These are phyloP conservation scores for Geoglossum glabrum DNA, from an alignment of 495 filamentous ascomycete genomes.

Conservation along the genomic window DNA sequence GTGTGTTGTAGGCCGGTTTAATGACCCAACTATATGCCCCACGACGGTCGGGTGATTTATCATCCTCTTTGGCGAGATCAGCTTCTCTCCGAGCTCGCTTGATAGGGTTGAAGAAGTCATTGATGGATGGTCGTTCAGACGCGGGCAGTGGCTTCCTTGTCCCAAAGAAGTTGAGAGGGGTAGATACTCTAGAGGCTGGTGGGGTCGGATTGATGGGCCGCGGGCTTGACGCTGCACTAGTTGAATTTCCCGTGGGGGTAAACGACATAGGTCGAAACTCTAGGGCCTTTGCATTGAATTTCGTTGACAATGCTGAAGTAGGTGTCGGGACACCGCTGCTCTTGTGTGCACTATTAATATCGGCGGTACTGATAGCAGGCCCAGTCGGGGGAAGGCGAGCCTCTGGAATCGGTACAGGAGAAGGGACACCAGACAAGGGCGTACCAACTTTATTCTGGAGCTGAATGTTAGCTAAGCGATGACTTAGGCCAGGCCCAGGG, in stretches of 20 bases:
- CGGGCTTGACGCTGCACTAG: slow-evolving; percentile 41
- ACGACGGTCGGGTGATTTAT: slow-evolving; percentile 16
- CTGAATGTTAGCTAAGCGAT: slow-evolving; percentile 33
- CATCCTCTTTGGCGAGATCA: slow-evolving; percentile 21
- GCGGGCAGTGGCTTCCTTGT: slow-evolving; percentile 37
- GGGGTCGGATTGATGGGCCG: slow-evolving; percentile 30
- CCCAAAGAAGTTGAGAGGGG: slow-evolving; percentile 32
- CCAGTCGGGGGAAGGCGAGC: slow-evolving; percentile 28
- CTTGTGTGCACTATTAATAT: slow-evolving; percentile 25
- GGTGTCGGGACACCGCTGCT: slow-evolving; percentile 24
- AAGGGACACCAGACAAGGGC: slow-evolving; percentile 20
- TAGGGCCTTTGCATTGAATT: slow-evolving; percentile 63
- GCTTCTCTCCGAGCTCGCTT: slow-evolving; percentile 45
- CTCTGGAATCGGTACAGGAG: slow-evolving; percentile 35
- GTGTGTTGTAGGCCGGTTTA: slow-evolving; percentile 53
- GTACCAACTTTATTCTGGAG: slow-evolving; percentile 32
- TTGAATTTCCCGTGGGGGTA: slow-evolving; percentile 40
- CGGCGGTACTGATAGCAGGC: slow-evolving; percentile 25
- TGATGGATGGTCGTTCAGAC: slow-evolving; percentile 37
- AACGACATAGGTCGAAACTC: slow-evolving; percentile 72
- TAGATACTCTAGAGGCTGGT: slow-evolving; percentile 30
- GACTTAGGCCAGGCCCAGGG: slow-evolving; percentile 26
- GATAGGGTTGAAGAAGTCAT: slow-evolving; percentile 51
- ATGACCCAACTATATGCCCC: slow-evolving; percentile 48
- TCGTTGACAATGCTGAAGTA: slow-evolving; percentile 30